phyloP scores from a whole-genome alignment of 1,284 basidiomycete genomes.

The Cutaneotrichosporon cutaneum region DNA sequence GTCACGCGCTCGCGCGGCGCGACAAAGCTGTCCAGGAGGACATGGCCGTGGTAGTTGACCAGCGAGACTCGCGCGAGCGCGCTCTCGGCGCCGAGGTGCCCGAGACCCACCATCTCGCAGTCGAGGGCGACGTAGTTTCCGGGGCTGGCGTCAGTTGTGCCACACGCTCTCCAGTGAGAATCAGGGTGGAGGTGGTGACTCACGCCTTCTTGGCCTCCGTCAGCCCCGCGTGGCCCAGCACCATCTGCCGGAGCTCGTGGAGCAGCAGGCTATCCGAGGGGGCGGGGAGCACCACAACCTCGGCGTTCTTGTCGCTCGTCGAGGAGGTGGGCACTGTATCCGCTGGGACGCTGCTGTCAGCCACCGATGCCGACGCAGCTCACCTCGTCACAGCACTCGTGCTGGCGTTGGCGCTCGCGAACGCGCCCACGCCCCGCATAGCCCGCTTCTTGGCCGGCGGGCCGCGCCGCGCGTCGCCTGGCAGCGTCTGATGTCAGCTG shows the following conservation, averaged over 20 bases:
- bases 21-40: conserved; percentile 83
- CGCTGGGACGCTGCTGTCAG: neutral
- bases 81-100: conserved; percentile 73
- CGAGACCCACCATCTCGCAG: conserved; percentile 98
- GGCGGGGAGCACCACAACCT: conserved; percentile 27
- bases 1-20: conserved; percentile 82
- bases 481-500: conserved; percentile 13
- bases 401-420: neutral
- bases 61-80: conserved; percentile 86
- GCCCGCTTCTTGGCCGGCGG: conserved; percentile 5
- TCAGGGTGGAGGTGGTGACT: conserved; percentile 14
- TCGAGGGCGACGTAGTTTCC: conserved; percentile 67
- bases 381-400: no score
- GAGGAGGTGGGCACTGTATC: neutral
- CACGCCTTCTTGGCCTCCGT: conserved; percentile 44
- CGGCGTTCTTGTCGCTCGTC: neutral
- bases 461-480: conserved; percentile 2
- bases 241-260: conserved; percentile 46
- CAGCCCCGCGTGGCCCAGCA: conserved; percentile 37
- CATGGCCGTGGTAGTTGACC: conserved; percentile 83
- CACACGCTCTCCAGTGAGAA: neutral
- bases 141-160: conserved; percentile 26
- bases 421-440: neutral
- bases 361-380: no score
- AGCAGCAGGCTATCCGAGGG: conserved; percentile 35